Conservation (phyloP, 495 filamentous ascomycete species). For the Beverwykella pulmonaria region DNA sequence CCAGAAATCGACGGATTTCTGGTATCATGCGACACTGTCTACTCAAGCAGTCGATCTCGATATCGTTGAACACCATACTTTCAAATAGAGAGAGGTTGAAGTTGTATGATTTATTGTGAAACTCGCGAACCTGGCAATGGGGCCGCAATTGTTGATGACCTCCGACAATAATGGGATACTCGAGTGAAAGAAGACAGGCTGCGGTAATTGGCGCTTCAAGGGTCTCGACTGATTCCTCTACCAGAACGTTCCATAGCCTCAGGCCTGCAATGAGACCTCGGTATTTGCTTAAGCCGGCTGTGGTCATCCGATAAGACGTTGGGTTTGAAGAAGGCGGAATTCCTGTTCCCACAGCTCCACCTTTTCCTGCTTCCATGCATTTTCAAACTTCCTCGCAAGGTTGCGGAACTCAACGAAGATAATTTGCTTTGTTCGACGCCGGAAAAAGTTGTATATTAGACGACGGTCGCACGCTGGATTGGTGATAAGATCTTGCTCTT, state of each 20-base stretch:
- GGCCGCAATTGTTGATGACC: conserved; percentile 76
- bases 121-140: conserved; percentile 57
- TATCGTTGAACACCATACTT: conserved; percentile 68
- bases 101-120: conserved; percentile 60
- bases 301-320: conserved; percentile 75
- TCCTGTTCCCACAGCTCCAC: conserved; percentile 63
- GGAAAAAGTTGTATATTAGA: conserved; percentile 61
- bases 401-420: conserved; percentile 51
- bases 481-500: conserved; percentile 57
- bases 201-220: conserved; percentile 67
- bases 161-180: conserved; percentile 76
- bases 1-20: conserved; percentile 65
- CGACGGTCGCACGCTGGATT: conserved; percentile 58
- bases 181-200: conserved; percentile 66
- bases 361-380: conserved; percentile 47
- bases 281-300: conserved; percentile 88
- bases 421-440: conserved; percentile 49
- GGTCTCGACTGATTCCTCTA: conserved; percentile 78
- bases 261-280: conserved; percentile 71
- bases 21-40: conserved; percentile 73
- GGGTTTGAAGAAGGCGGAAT: conserved; percentile 51
- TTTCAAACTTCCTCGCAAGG: conserved; percentile 50
- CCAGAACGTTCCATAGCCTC: conserved; percentile 65
- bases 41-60: conserved; percentile 63
- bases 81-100: conserved; percentile 76